Percentiles rank a stretch among this genome's conserved stretches.
These are phyloP conservation scores for Yamagishiella unicocca DNA, from an alignment of 139 green algal genomes.

Conservation along the genomic window DNA sequence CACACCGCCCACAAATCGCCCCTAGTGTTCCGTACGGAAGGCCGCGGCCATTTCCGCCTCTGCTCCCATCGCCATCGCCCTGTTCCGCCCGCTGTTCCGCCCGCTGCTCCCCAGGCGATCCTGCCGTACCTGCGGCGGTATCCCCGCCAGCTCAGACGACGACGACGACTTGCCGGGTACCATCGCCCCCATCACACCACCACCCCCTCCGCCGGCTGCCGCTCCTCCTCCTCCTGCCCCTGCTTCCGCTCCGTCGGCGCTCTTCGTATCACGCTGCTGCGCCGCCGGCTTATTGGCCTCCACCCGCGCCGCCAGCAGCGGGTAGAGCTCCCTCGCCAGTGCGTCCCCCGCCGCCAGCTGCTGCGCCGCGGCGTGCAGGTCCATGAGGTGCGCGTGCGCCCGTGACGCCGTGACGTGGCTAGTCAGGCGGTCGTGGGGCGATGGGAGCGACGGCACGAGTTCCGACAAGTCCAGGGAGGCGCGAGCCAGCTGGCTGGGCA, in stretches of 20 bases:
- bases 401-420: slow-evolving; percentile 7
- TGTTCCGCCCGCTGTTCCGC: no score
- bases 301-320: neutral
- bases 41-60: no score
- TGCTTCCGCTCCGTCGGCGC: neutral
- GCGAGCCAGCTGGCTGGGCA: slow-evolving; percentile 21
- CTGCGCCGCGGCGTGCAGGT: neutral
- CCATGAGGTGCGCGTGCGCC: neutral
- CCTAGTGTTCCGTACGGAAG: no score
- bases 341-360: slow-evolving; percentile 12
- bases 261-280: neutral
- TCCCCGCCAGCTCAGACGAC: neutral
- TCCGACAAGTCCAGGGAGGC: neutral
- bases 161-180: neutral
- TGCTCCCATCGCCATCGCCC: no score
- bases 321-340: slow-evolving; percentile 25
- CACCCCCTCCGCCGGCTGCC: neutral
- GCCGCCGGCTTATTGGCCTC: neutral
- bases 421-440: neutral
- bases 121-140: slow-evolving; percentile 15
- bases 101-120: no score
- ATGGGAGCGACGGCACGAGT: slow-evolving; percentile 7
- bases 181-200: neutral
- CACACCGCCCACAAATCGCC: no score
- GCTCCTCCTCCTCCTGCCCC: neutral